Evolutionary conservation across 768 basidiomycete genomes (phyloP), one percentile per base, ranked within the genome.

Genomic region (Termitomyces sp.): DNA sequence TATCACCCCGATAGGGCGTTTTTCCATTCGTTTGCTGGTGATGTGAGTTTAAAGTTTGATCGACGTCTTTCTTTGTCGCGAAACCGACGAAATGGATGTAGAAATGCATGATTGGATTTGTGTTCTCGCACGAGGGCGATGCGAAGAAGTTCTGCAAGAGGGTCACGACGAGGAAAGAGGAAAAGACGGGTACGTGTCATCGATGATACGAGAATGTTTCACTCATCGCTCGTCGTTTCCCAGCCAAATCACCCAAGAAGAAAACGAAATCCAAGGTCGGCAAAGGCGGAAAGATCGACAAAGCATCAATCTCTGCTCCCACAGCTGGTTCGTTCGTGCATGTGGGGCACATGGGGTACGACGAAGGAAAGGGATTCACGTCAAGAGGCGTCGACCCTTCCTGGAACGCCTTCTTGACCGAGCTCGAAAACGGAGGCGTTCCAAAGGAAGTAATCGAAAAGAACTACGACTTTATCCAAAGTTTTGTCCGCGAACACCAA

Each of bases 271-370:
- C 76, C 13, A 71, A 77, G 5, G 66, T 78, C 0, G 77, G 79
- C 55, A 85, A 85, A 75, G 83, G 84, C 7, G 89, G 91, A 50
- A 89, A 86, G 71, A 91, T 98, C 59, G 89, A 96, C 76, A 98
- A 97, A 72, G 89, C 92, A 0, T 83, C 89, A 79, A 98, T 98
- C 51, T 95, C 93, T 12, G 89, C 79, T 0, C 95, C 95, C 2
- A 82, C 85, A 4, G 71, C 76, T 1, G 87, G 87, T 14, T 88
- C 88, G 8, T 98, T 98, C 77, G 81, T 84, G 58, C 95, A 98
- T 68, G 81, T 97, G 47, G 93, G 90, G 0, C 95, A 98, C 69
- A 96, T 99, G 91, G 95, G 95, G 13, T 97, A 89, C 71, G 91
- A 97, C 66, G 71, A 82, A 0, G 86, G 96, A 63, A 83, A 86